A percentile compares a stretch with the other conserved stretches of the same genome.
phyloP scores from a whole-genome alignment of 2,329 filamentous ascomycete species.

The Claviceps quebecensis region DNA sequence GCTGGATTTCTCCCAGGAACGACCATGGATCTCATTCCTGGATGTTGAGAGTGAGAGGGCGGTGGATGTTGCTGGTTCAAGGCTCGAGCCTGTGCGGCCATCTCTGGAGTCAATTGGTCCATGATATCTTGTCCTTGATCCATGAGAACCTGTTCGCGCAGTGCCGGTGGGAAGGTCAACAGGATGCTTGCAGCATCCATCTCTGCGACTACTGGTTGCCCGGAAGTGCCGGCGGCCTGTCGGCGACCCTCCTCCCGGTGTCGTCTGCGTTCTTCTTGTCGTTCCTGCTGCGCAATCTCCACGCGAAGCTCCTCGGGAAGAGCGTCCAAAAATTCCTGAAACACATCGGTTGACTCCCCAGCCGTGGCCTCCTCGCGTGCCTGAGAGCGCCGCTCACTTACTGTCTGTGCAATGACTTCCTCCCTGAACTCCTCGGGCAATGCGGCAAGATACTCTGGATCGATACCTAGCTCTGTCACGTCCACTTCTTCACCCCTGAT shows the following conservation, averaged over 20 bases:
- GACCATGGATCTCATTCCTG: constrained; percentile 17
- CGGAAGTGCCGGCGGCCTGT: constrained; percentile 40
- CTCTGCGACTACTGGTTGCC: constrained; percentile 42
- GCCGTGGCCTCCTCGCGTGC: constrained; percentile 52
- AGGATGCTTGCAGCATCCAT: constrained; percentile 92
- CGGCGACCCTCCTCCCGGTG: constrained; percentile 72
- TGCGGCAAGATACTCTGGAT: constrained; percentile 88
- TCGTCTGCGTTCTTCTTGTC: constrained; percentile 72
- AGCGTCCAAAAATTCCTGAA: constrained; percentile 86
- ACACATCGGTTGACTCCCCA: constrained; percentile 71
- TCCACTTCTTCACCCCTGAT: constrained; percentile 81
- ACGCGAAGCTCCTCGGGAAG: constrained; percentile 79
- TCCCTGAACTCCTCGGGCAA: constrained; percentile 93
- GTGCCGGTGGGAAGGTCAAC: constrained; percentile 69
- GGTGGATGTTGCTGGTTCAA: constrained; percentile 33
- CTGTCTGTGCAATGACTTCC: constrained; percentile 85
- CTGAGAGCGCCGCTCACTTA: constrained; percentile 69
- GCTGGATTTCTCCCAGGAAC: constrained; percentile 11
- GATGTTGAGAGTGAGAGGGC: constrained; percentile 13
- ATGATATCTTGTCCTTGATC: constrained; percentile 86
- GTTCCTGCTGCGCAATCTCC: constrained; percentile 84
- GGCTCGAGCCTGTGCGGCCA: constrained; percentile 73
- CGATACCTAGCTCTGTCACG: constrained; percentile 88
- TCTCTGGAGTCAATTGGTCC: constrained; percentile 68
- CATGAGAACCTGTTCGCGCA: constrained; percentile 76